These are phyloP conservation scores for Aspergillus quadrilineatus DNA, from an alignment of 2,329 filamentous ascomycete genomes.

Conservation along the genomic window DNA sequence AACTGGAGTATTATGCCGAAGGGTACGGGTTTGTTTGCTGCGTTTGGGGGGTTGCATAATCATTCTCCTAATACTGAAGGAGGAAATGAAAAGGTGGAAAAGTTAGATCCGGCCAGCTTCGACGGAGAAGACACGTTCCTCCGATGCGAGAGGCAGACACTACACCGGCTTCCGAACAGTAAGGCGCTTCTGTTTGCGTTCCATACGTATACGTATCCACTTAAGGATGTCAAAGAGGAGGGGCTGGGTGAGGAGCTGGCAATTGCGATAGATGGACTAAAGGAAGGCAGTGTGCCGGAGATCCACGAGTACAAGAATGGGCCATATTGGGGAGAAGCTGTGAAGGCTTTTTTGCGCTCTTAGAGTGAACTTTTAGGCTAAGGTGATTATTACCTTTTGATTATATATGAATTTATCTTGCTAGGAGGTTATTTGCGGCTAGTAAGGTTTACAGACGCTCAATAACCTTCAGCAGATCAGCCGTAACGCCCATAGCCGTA, in stretches of 20 bases:
- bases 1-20: conserved; percentile 51
- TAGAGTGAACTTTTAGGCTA: conserved; percentile 1
- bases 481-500: conserved; percentile 96
- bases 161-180: conserved; percentile 58
- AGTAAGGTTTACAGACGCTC: conserved; percentile 60
- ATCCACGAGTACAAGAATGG: conserved; percentile 61
- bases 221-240: conserved; percentile 57
- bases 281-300: conserved; percentile 55
- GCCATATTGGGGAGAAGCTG: conserved; percentile 56
- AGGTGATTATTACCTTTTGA: neutral
- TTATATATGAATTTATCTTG: neutral
- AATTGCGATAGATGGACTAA: conserved; percentile 60
- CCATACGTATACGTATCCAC: conserved; percentile 62
- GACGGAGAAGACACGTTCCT: conserved; percentile 47
- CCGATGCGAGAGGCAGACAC: conserved; percentile 60
- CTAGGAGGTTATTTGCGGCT: neutral
- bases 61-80: neutral
- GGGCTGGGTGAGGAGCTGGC: conserved; percentile 55
- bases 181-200: conserved; percentile 60
- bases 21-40: conserved; percentile 40
- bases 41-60: conserved; percentile 38
- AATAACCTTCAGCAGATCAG: conserved; percentile 85
- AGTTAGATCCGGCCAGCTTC: conserved; percentile 36
- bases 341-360: conserved; percentile 50
- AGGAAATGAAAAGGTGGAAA: conserved; percentile 16